Evolutionary conservation across 805 yeast genomes (phyloP), one percentile per base, ranked within the genome.

Genomic region (Ogataea ramenticola): DNA sequence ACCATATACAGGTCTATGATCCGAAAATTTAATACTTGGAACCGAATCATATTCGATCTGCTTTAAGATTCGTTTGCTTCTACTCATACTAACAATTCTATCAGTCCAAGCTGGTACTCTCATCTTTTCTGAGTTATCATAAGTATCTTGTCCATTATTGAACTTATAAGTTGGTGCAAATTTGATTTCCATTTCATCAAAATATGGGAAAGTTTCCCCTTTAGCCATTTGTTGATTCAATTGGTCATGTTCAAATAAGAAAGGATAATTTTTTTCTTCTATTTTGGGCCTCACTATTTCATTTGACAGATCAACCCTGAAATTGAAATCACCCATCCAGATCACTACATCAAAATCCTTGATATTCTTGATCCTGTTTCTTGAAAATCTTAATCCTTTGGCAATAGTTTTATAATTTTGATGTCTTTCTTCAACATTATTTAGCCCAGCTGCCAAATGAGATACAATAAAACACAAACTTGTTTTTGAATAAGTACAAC

Each of bases 91-190:
- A 40, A 90, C 62, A 29, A 91, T 80, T 45, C 99, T 68, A 65
- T 93, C 99, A 3, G 98, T 90, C 99, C 99, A 93, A 0, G 99
- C 95, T 1, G 99, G 99, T 12, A 86, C 80, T 49, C 99, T 76
- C 62, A 80, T 82, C 62, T 93, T 93, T 55, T 91, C 98, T 35
- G 95, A 82, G 0, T 95, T 76, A 60, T 93, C 99, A 59, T 90
- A 93, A 2, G 58, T 64, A 39, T 75, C 77, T 0, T 95, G 83
- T 4, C 95, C 95, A 40, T 86, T 84, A 58, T 93, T 96, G 60
- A 83, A 93, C 59, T 93, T 93, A 65, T 93, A 93, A 0, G 99
- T 93, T 6, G 99, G 99, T 8, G 83, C 74, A 55, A 93, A 91
- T 17, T 66, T 68, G 38, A 93, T 84, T 41, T 77, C 83, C 70